Evolutionary conservation across 2,329 filamentous ascomycete genomes (phyloP), one percentile per base, ranked within the genome.

Genomic region (Colletotrichum filicis): DNA sequence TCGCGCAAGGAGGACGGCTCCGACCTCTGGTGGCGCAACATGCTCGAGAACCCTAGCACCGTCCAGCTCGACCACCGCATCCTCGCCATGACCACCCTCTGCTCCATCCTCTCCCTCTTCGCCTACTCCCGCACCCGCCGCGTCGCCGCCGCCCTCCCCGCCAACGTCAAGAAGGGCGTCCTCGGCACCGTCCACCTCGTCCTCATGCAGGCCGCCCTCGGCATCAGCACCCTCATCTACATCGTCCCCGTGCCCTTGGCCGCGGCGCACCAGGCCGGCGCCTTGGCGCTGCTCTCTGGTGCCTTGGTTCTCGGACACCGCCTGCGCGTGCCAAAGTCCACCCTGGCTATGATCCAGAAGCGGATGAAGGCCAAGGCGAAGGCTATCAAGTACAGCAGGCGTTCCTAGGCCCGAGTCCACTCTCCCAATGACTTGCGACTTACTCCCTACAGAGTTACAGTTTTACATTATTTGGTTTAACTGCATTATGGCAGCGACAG

Each of bases 31-130:
- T 99, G 97, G 97, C 92, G 97, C 79, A 99, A 99, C 85, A 93
- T 97, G 88, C 92, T 98, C 42, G 97, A 98, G 87, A 99, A 99
- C 85, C 97, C 97, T 4, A 95, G 94, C 19, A 90, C 97, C 30
- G 97, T 98, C 2, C 97, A 99, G 85, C 90, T 99, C 57, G 94
- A 99, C 84, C 97, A 99, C 86, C 93, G 97, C 57, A 94, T 97
- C 77, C 88, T 98, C 46, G 97, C 97, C 71, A 94, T 92, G 59
- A 95, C 94, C 19, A 98, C 96, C 1, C 97, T 98, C 82, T 93
- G 91, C 66, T 89, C 93, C 74, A 91, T 98, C 74, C 85, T 97
- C 76, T 88, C 91, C 4, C 88, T 99, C 11, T 97, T 92, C 82
- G 89, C 90, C n/a, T 98, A 95, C 83, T 90, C 93, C 5, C 91